These are phyloP conservation scores for Pseudoturritis turrita DNA, from an alignment of 345 rosid species.

Conservation along the genomic window DNA sequence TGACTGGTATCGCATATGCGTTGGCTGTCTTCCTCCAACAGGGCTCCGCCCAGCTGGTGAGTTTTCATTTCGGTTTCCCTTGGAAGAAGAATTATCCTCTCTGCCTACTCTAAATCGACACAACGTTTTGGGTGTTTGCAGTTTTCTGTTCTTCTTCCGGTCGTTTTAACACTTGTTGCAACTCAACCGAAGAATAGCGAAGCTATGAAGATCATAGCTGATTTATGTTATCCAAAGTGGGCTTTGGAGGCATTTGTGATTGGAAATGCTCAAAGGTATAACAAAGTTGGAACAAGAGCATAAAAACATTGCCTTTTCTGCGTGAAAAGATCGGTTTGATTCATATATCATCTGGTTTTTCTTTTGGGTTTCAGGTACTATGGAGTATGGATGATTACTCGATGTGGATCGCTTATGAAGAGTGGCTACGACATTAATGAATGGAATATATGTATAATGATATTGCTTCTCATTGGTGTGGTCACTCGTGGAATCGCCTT, in stretches of 20 bases:
- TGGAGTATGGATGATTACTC: slow-evolving; percentile 88
- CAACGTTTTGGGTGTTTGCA: slow-evolving; percentile 32
- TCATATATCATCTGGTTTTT: neutral
- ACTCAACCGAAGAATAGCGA: slow-evolving; percentile 41
- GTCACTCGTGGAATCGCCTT: slow-evolving; percentile 52
- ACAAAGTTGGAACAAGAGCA: neutral
- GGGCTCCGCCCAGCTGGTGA: slow-evolving; percentile 91
- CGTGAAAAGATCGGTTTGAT: neutral
- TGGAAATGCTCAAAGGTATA: slow-evolving; percentile 74
- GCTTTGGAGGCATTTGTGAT: slow-evolving; percentile 81
- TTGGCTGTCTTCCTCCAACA: slow-evolving; percentile 81
- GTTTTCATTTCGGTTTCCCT: slow-evolving; percentile 8
- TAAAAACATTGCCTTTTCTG: neutral
- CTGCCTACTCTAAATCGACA: slow-evolving; percentile 4
- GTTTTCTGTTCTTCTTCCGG: slow-evolving; percentile 97
- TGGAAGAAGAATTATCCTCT: neutral
- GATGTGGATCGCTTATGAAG: slow-evolving; percentile 60
- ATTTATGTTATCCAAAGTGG: slow-evolving; percentile 87
- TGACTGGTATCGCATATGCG: slow-evolving; percentile 84
- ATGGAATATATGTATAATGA: slow-evolving; percentile 52
- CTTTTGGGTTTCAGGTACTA: slow-evolving; percentile 48
- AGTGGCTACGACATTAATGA: slow-evolving; percentile 54
- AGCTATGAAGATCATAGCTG: slow-evolving; percentile 37
- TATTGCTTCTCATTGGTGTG: slow-evolving; percentile 52
- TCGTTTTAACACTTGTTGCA: slow-evolving; percentile 88